Conservation (phyloP, 2,329 filamentous ascomycete genomes). For the Pseudocercospora fijiensis region DNA sequence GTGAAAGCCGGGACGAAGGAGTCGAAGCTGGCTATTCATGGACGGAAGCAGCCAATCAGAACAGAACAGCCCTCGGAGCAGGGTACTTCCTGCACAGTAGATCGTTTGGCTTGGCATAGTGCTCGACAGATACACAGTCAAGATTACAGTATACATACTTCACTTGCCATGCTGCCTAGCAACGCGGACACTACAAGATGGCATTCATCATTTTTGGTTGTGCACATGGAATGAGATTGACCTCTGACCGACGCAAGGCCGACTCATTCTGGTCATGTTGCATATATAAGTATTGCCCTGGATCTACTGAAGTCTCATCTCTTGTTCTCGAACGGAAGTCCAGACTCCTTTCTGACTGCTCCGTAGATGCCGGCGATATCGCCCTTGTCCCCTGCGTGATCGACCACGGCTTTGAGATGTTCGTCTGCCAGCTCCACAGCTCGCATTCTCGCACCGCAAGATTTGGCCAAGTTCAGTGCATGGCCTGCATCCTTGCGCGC, state of each 20-base stretch:
- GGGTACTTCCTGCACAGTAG: too few species aligned
- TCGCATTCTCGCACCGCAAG: slow-evolving; percentile 61
- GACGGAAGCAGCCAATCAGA: neutral
- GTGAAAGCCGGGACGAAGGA: neutral
- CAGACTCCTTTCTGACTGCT: slow-evolving; percentile 69
- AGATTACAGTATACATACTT: neutral
- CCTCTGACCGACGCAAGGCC: too few species aligned
- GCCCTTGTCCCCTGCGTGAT: slow-evolving; percentile 66
- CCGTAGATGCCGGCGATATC: slow-evolving; percentile 85
- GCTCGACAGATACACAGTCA: neutral
- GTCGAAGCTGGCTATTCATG: neutral
- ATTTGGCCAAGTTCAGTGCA: slow-evolving; percentile 65
- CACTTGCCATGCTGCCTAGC: neutral
- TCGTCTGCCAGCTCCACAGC: slow-evolving; percentile 66
- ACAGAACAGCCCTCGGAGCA: neutral
- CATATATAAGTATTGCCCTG: neutral
- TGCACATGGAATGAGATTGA: too few species aligned
- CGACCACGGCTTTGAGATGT: slow-evolving; percentile 68
- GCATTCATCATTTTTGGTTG: too few species aligned
- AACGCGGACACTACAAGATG: too few species aligned
- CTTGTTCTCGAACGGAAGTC: slow-evolving; percentile 65
- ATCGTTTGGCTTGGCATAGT: neutral
- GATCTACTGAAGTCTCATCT: neutral
- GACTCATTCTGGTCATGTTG: too few species aligned
- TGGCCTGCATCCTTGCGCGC: slow-evolving; percentile 80